These are phyloP conservation scores for Aspergillus affinis DNA, from an alignment of 495 filamentous ascomycete genomes.

Conservation along the genomic window DNA sequence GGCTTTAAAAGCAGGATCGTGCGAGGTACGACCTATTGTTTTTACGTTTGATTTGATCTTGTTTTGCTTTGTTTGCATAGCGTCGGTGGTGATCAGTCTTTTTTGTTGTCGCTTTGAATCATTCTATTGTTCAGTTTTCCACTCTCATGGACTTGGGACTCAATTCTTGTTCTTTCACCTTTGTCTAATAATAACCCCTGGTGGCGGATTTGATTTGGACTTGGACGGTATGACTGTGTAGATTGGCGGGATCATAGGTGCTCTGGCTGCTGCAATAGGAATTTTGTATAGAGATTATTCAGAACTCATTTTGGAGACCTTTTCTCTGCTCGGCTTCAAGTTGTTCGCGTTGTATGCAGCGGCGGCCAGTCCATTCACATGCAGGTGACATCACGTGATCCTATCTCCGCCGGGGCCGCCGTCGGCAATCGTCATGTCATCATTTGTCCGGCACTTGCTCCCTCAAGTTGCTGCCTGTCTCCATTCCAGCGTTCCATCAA, in stretches of 20 bases:
- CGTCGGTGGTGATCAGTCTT: constrained; percentile 31
- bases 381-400: background rate
- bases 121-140: background rate
- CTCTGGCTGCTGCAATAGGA: background rate
- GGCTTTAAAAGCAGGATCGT: constrained; percentile 9
- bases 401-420: background rate
- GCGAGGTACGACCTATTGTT: constrained; percentile 13
- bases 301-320: background rate
- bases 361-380: background rate
- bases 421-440: background rate
- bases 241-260: background rate
- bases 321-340: too few relatives aligned
- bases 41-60: constrained; percentile 21
- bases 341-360: too few relatives aligned
- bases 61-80: constrained; percentile 45
- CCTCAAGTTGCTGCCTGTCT: background rate
- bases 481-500: background rate
- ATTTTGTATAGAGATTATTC: background rate
- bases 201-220: background rate
- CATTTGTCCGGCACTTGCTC: background rate
- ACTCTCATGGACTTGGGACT: background rate
- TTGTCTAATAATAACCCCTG: background rate
- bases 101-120: background rate
- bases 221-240: background rate
- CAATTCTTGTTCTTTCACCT: background rate